Base-by-base conservation (phyloP, 1,284 basidiomycete genomes). In the Malassezia yamatoensis region DNA sequence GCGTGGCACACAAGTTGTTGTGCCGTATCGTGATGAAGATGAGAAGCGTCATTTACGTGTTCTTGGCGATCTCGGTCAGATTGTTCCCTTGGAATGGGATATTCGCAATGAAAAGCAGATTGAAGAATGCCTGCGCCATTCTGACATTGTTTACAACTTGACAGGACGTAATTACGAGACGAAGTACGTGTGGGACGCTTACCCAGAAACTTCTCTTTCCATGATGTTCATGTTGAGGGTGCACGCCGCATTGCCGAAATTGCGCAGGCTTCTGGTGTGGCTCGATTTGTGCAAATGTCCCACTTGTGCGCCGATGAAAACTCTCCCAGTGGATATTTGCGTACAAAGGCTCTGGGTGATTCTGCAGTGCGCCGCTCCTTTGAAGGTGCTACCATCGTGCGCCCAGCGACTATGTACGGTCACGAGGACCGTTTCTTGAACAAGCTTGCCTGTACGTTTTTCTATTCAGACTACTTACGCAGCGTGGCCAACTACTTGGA, bases 81-180 rank as follows among this genome's bases (percentile, higher is more conserved):
- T 99, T 64, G 87, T 96, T 54, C 84, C 89, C 62, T 84, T 96
- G 83, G 94, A 96, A 82, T 96, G 90, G 87, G 88, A 94, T 74
- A 80, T 91, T 32, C 81, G 87, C 54, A 84, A 86, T 70, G 85
- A 88, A 61, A 80, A 84, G 54, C 90, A 93, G 75, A 96, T 93
- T 67, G 86, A 84, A 54, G 91, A 96, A 76, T 94, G 90, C 76
- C 76, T 98, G 65, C 82, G 88, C 66, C 90, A 96, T 78, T 98
- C 94, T 33, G 89, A 99, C 76, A 87, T 87, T 5, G 94, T 96
- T n/a, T 91, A 89, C 80, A 94, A 93, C 79, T 82, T 93, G 53
- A 83, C 85, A 50, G 89, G 89, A 29, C 80, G 90, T 59, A 85
- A 93, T 75, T 90, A 85, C 76, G 86, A 90, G 79, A 98, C 89